phyloP scores from a whole-genome alignment of 2,329 filamentous ascomycete genomes.

The Calonectria fujianensis region DNA sequence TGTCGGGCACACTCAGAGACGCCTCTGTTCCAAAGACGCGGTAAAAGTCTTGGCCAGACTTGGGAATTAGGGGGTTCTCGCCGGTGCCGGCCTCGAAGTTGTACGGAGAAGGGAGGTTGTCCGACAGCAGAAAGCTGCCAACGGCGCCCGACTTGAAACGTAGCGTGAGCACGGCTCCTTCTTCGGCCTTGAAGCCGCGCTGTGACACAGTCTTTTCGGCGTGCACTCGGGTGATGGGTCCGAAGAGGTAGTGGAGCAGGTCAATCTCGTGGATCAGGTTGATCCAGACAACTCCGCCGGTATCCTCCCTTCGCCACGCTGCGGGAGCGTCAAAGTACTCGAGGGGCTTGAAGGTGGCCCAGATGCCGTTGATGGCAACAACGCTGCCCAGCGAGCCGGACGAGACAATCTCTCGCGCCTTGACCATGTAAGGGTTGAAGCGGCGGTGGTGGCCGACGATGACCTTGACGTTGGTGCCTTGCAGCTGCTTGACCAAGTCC shows the following conservation, averaged over 20 bases:
- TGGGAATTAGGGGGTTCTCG: constrained; percentile 73
- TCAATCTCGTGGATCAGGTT: constrained; percentile 79
- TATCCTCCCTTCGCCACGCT: constrained; percentile 67
- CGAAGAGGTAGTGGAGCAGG: constrained; percentile 73
- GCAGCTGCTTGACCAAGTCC: constrained; percentile 55
- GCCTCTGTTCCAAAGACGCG: constrained; percentile 73
- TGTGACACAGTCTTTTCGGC: constrained; percentile 68
- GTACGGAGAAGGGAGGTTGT: constrained; percentile 70
- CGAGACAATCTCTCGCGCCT: constrained; percentile 67
- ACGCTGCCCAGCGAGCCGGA: constrained; percentile 65
- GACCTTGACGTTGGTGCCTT: constrained; percentile 61
- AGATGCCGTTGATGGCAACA: constrained; percentile 73
- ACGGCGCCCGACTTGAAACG: constrained; percentile 73
- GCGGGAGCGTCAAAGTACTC: constrained; percentile 69
- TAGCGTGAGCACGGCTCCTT: constrained; percentile 73
- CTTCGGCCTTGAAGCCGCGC: constrained; percentile 70
- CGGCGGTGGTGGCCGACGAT: constrained; percentile 76
- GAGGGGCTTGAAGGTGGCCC: constrained; percentile 70
- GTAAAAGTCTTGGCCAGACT: constrained; percentile 67
- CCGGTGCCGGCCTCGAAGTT: constrained; percentile 75
- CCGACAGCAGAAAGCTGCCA: constrained; percentile 74
- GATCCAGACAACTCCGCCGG: constrained; percentile 71
- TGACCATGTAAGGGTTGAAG: constrained; percentile 74
- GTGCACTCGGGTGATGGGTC: constrained; percentile 70
- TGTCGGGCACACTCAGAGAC: constrained; percentile 72